phyloP scores from a whole-genome alignment of 768 basidiomycete species.

The button mushroom (Agaricus bisporus) region DNA sequence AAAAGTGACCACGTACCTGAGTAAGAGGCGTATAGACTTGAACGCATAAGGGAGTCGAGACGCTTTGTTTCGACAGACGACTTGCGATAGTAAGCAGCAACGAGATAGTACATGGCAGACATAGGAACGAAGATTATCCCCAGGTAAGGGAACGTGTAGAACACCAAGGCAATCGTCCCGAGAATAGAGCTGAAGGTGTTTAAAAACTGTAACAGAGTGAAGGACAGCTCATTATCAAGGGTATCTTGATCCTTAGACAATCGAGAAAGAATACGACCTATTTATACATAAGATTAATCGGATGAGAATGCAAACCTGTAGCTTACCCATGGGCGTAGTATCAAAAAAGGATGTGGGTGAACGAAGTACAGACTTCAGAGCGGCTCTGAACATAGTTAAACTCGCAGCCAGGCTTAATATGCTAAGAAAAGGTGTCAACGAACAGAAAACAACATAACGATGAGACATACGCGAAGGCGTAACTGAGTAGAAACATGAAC shows the following conservation, averaged over 20 bases:
- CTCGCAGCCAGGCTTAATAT: constrained; percentile 34
- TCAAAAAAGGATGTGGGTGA: constrained; percentile 69
- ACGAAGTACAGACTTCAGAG: constrained; percentile 48
- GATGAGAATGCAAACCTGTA: not conserved
- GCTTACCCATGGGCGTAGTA: constrained; percentile 58
- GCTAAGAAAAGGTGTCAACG: constrained; percentile 18
- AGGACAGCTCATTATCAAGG: constrained; percentile 43
- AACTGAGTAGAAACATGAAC: constrained; percentile 42
- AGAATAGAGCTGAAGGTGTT: constrained; percentile 36
- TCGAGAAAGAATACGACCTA: constrained; percentile 51
- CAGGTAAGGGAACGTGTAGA: constrained; percentile 63
- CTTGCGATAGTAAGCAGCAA: constrained; percentile 50
- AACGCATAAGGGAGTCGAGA: constrained; percentile 56
- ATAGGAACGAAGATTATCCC: constrained; percentile 59
- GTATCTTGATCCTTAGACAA: constrained; percentile 60
- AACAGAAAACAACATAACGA: not conserved
- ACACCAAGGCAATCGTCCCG: constrained; percentile 53
- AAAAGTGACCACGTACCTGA: constrained; percentile 34
- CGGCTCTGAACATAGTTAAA: constrained; percentile 47
- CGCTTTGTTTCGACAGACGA: constrained; percentile 63
- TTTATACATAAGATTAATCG: not conserved
- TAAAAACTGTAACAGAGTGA: constrained; percentile 42
- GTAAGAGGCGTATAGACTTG: constrained; percentile 50
- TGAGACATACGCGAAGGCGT: constrained; percentile 38
- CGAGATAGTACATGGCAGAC: constrained; percentile 43